phyloP scores from a whole-genome alignment of 106 monocot genomes.

The Iris macrosiphon region DNA sequence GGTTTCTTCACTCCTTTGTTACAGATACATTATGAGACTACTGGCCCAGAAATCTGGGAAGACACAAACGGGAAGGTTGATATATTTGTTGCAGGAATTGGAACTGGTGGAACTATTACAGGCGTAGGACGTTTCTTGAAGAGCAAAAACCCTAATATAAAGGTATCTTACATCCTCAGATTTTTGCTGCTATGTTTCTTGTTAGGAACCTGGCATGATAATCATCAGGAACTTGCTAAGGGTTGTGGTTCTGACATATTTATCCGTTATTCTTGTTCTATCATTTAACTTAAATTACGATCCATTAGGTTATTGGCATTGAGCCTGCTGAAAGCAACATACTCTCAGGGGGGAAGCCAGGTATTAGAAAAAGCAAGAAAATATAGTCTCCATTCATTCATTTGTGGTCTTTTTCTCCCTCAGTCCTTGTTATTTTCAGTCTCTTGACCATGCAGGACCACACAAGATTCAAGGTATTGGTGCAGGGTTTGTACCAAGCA shows the following conservation, averaged over 20 bases:
- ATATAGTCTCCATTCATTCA: neutral
- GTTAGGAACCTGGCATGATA: neutral
- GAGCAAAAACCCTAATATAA: constrained; percentile 76
- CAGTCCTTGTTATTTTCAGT: neutral
- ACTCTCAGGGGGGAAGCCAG: constrained; percentile 93
- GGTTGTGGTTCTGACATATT: neutral
- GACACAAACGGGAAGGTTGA: constrained; percentile 91
- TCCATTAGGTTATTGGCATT: constrained; percentile 81
- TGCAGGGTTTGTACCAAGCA: constrained; percentile 90
- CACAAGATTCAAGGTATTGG: constrained; percentile 99
- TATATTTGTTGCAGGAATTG: constrained; percentile 93
- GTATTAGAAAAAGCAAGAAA: constrained; percentile 21
- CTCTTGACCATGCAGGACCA: constrained; percentile 48
- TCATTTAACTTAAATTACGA: neutral
- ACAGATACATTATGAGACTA: constrained; percentile 90
- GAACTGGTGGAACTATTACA: constrained; percentile 95
- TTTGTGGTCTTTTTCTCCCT: neutral
- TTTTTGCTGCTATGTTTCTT: neutral
- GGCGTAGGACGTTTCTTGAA: constrained; percentile 86
- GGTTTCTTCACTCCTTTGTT: constrained; percentile 1
- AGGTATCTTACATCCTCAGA: constrained; percentile 32
- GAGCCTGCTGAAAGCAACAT: constrained; percentile 96
- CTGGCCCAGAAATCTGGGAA: constrained; percentile 98
- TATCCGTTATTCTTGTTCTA: neutral
- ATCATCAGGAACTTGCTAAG: neutral